phyloP scores from a whole-genome alignment of 1,284 basidiomycete species.

The Polyporus tsugae region DNA sequence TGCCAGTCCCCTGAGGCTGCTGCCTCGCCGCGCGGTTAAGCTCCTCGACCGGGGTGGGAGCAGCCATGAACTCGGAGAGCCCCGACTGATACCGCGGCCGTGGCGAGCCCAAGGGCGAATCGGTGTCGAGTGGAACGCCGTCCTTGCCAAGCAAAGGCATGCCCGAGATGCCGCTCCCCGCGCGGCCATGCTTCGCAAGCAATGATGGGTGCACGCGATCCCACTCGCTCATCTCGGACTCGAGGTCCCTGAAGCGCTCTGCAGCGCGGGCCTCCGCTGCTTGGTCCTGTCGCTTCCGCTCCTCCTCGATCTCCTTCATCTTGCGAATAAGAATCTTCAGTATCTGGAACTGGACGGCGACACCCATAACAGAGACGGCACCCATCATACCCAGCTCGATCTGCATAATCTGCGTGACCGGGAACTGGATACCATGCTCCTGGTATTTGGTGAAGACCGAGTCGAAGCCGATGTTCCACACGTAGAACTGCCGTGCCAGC shows the following conservation, averaged over 20 bases:
- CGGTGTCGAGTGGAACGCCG: conserved; percentile 54
- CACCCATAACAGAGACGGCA: conserved; percentile 85
- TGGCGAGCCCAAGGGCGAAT: conserved; percentile 57
- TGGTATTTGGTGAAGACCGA: conserved; percentile 80
- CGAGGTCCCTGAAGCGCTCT: conserved; percentile 71
- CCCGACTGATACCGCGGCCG: conserved; percentile 68
- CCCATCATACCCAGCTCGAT: conserved; percentile 91
- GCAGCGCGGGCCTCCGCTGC: conserved; percentile 82
- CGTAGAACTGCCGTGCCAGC: conserved; percentile 75
- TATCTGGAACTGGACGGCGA: conserved; percentile 90
- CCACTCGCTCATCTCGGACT: conserved; percentile 85
- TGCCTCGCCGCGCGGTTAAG: conserved; percentile 57
- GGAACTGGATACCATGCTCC: conserved; percentile 75
- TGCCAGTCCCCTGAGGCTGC: conserved; percentile 56
- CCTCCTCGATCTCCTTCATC: conserved; percentile 80
- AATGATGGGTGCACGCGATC: conserved; percentile 82
- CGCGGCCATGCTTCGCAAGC: conserved; percentile 64
- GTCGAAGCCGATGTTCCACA: conserved; percentile 92
- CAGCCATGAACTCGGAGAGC: conserved; percentile 75
- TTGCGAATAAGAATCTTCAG: conserved; percentile 82
- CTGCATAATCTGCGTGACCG: conserved; percentile 89
- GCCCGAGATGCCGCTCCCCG: conserved; percentile 64
- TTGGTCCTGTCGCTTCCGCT: conserved; percentile 77
- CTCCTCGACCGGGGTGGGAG: conserved; percentile 66
- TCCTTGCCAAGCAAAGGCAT: conserved; percentile 43